phyloP scores from a whole-genome alignment of 805 yeast genomes.

The Schwanniomyces vanrijiae region DNA sequence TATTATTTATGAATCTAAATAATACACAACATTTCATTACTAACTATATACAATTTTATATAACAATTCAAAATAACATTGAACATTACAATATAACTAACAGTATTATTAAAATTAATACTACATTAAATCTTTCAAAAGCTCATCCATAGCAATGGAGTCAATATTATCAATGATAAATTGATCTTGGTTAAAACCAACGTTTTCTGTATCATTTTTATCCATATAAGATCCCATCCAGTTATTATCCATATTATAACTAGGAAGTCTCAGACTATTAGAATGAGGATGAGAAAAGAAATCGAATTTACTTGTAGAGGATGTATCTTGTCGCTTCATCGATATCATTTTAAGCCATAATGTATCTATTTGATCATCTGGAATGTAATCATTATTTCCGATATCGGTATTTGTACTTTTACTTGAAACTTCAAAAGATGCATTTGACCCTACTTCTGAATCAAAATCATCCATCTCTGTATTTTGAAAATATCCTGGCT shows the following conservation, averaged over 20 bases:
- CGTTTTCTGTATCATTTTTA: background rate
- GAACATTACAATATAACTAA: background rate
- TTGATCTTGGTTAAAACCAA: background rate
- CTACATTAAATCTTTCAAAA: background rate
- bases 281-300: background rate
- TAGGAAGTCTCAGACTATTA: background rate
- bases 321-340: slow-evolving; percentile 4
- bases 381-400: slow-evolving; percentile 7
- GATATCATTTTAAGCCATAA: slow-evolving; percentile 17
- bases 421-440: background rate
- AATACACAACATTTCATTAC: background rate
- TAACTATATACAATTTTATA: background rate
- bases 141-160: background rate
- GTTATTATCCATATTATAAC: background rate
- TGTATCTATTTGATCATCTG: slow-evolving; percentile 15
- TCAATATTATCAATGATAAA: background rate
- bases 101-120: background rate
- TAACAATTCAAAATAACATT: background rate
- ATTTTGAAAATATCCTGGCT: background rate
- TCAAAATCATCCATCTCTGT: background rate
- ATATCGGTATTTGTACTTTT: background rate
- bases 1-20: background rate
- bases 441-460: slow-evolving; percentile 2
- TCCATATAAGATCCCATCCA: background rate
- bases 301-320: background rate